Evolutionary conservation across 306 rosid genomes (phyloP), one percentile per base, ranked within the genome.

Genomic region (Quillaja saponaria): DNA sequence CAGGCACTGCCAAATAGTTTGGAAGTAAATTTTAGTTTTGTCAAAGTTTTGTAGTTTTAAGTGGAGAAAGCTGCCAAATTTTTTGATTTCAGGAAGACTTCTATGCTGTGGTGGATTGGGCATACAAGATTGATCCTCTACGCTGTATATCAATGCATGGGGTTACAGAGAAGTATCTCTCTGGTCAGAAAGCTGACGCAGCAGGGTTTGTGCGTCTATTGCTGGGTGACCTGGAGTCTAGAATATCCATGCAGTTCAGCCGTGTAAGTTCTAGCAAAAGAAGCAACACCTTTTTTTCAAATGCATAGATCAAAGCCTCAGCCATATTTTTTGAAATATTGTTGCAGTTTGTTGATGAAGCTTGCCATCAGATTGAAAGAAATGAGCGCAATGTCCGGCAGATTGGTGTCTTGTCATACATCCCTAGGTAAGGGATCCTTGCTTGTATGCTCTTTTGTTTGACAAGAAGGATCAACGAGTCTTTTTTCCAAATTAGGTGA

Each of bases 81-180:
- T 4, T 70, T 37, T 83, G 71, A 71, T 80, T 75, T 65, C 90
- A 92, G 99, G 99, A 92, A 58, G 99, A 92, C 69, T 92, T 92
- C 54, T 83, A 80, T 78, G 87, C 86, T 49, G 78, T 92, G 31
- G 90, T 92, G 72, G 96, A 92, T 55, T 92, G 99, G 99, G 99
- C 95, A 42, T 89, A 81, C 81, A 92, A 89, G 83, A 76, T 89
- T 74, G 99, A 92, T 71, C 96, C 99, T 31, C 78, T 92, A 40
- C 85, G 95, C 66, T 82, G 99, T 82, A 92, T 92, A 82, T 92
- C 99, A 47, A 89, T 92, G 96, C 95, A 92, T 78, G 99, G 99
- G 65, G 81, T 78, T 63, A 92, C 99, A 18, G 96, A 92, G 80
- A 88, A 87, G 55, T 89, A 84, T 87, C 96, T 92, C 55, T 86